Conservation (phyloP, 2,329 filamentous ascomycete species). For the Simplicillium sp. region DNA sequence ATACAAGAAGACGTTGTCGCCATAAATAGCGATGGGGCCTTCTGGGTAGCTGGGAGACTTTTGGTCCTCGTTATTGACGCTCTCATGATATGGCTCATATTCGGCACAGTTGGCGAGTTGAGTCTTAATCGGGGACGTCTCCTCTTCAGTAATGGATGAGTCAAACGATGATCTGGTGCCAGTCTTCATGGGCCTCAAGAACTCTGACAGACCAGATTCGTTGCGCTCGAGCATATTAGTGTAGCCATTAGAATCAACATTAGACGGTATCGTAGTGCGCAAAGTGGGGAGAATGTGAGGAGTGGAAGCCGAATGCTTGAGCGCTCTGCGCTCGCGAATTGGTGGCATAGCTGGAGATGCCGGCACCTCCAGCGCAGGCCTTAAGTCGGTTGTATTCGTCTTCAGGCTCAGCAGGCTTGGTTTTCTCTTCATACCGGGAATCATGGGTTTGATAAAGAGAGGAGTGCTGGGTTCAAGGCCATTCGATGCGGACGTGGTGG, state of each 20-base stretch:
- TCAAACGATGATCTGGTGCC: constrained; percentile 26
- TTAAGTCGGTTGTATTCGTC: constrained; percentile 53
- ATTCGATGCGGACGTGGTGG: constrained; percentile 36
- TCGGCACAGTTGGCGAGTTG: constrained; percentile 52
- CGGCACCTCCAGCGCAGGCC: constrained; percentile 42
- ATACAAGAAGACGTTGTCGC: constrained; percentile 68
- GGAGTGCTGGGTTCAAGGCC: constrained; percentile 62
- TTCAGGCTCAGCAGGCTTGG: constrained; percentile 72
- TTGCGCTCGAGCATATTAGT: constrained; percentile 51
- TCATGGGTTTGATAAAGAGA: constrained; percentile 71
- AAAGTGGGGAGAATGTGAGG: constrained; percentile 55
- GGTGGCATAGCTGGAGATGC: constrained; percentile 45
- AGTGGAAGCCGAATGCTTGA: constrained; percentile 60
- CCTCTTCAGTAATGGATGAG: constrained; percentile 36
- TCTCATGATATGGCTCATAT: constrained; percentile 50
- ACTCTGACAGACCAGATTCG: constrained; percentile 49
- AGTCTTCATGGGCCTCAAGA: constrained; percentile 42
- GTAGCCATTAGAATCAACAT: constrained; percentile 49
- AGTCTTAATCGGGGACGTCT: constrained; percentile 48
- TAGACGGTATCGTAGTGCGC: constrained; percentile 36
- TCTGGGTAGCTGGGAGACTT: constrained; percentile 77
- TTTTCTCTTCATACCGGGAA: constrained; percentile 61
- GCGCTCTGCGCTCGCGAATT: constrained; percentile 50
- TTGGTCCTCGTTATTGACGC: constrained; percentile 66
- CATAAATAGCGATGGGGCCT: constrained; percentile 74